Evolutionary conservation across 352 stramenopile species (phyloP), one percentile per base, ranked within the genome.

Genomic region (Albugo laibachii): DNA sequence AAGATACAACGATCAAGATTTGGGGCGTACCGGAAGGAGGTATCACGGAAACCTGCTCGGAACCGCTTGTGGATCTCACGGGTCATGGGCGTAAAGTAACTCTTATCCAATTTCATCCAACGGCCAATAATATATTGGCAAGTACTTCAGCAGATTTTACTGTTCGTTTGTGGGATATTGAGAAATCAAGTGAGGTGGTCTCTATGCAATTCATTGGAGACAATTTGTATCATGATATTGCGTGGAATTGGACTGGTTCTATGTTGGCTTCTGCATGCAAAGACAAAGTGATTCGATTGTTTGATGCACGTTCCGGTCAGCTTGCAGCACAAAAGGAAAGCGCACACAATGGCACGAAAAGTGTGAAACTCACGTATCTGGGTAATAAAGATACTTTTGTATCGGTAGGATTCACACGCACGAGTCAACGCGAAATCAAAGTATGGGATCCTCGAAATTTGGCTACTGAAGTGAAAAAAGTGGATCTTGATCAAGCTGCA

Each of bases 151-250:
- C 80, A 16, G 95, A 99, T 63, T 92, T 95, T 51, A 96, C 91
- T 12, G 85, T 98, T 45, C 97, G 97, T 57, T 62, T 99, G 34
- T 99, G 95, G 95, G 95, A 99, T 68, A 95, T 98, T 56, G 95
- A 99, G 56, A 95, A 95, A 53, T 84, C 76, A 24, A 63, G 65
- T 41, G 78, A 96, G 53, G 88, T 97, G 35, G 77, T 83, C 31
- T 84, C 80, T 41, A 88, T 97, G 69, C 53, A 66, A 35, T 58
- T 74, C 36, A 61, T 66, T 45, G 83, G 93, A 49, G 67, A 92
- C 50, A 85, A 95, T 58, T 56, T 98, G 41, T 93, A 97, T 56
- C 94, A 99, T 59, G 94, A 99, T 65, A 62, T 99, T 50, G 81
- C 93, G 13, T 99, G 95, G 95, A 97, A 96, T 75, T 96, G 87